Conservation (phyloP, 768 basidiomycete species). For the Cystofilobasidium bisporidii region DNA sequence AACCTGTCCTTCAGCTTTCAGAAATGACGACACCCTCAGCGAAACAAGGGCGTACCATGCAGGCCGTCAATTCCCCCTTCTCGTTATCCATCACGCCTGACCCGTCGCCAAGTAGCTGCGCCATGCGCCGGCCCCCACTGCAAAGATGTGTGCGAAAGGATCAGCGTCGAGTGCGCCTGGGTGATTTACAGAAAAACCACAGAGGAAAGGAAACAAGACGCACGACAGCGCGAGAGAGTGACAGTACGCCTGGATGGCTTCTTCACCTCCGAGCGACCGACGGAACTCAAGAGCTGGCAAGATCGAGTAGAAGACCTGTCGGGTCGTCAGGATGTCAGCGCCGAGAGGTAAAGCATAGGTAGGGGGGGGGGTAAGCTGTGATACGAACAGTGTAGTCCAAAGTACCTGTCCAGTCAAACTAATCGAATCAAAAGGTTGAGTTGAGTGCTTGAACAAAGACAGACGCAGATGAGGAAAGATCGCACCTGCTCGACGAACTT, state of each 20-base stretch:
- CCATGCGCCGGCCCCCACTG: not conserved
- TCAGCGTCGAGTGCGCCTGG: too few relatives aligned
- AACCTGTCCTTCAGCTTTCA: too few relatives aligned
- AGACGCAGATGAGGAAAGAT: not conserved
- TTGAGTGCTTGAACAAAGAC: too few relatives aligned
- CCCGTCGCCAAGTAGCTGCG: not conserved
- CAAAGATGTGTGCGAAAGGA: not conserved
- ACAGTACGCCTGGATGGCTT: not conserved
- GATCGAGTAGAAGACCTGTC: conserved; percentile 1
- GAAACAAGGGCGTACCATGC: not conserved
- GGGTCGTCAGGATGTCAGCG: not conserved
- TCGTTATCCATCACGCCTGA: not conserved
- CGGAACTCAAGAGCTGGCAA: not conserved
- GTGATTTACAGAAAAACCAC: too few relatives aligned
- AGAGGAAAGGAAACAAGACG: not conserved
- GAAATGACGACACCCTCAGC: not conserved
- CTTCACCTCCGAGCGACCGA: not conserved
- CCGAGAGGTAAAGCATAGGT: too few relatives aligned
- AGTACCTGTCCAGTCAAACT: not conserved
- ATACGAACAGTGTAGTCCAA: not conserved
- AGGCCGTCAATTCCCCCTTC: not conserved
- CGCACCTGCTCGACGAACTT: conserved; percentile 32
- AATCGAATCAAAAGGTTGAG: too few relatives aligned
- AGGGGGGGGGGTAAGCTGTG: too few relatives aligned
- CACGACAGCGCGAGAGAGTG: not conserved